A percentile compares a stretch with the other conserved stretches of the same genome.
These are phyloP conservation scores for Ceratobasidium sp. DNA, from an alignment of 1,284 basidiomycete genomes.

Conservation along the genomic window DNA sequence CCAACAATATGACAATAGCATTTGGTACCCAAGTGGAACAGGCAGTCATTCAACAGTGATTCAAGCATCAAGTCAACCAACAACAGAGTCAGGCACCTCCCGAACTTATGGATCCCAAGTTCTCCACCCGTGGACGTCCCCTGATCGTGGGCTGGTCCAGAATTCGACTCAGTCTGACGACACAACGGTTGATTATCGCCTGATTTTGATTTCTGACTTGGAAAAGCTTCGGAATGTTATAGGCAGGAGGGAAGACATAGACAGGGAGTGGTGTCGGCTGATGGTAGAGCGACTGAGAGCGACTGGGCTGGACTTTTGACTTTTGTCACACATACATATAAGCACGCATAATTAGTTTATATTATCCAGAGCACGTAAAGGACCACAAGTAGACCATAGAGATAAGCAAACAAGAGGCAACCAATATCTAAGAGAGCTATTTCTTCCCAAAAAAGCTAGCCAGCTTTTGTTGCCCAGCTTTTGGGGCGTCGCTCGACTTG, in stretches of 20 bases:
- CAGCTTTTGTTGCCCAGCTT: slow-evolving; percentile 29
- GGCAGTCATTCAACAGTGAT: not conserved
- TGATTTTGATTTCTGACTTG: slow-evolving; percentile 28
- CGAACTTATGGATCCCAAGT: not conserved
- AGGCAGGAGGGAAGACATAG: slow-evolving; percentile 31
- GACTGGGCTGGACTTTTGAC: slow-evolving; percentile 31
- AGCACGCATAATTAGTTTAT: not conserved
- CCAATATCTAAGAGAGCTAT: not conserved
- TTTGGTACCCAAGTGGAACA: not conserved
- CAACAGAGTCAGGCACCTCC: not conserved
- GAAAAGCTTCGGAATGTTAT: slow-evolving; percentile 26
- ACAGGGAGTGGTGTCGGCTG: slow-evolving; percentile 31
- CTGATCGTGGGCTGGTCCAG: not conserved
- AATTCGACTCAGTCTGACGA: not conserved
- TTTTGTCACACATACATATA: not conserved
- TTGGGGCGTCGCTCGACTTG: not conserved
- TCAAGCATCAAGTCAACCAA: not conserved
- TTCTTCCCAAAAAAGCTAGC: slow-evolving; percentile 35
- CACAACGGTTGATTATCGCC: slow-evolving; percentile 13
- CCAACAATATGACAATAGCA: not conserved
- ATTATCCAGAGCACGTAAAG: not conserved
- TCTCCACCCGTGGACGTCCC: not conserved
- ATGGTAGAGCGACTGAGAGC: slow-evolving; percentile 30
- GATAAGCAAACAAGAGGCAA: not conserved
- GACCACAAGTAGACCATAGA: not conserved